A percentile compares a stretch with the other conserved stretches of the same genome.
phyloP scores from a whole-genome alignment of 2,329 filamentous ascomycete genomes.

The Alternaria conjuncta region DNA sequence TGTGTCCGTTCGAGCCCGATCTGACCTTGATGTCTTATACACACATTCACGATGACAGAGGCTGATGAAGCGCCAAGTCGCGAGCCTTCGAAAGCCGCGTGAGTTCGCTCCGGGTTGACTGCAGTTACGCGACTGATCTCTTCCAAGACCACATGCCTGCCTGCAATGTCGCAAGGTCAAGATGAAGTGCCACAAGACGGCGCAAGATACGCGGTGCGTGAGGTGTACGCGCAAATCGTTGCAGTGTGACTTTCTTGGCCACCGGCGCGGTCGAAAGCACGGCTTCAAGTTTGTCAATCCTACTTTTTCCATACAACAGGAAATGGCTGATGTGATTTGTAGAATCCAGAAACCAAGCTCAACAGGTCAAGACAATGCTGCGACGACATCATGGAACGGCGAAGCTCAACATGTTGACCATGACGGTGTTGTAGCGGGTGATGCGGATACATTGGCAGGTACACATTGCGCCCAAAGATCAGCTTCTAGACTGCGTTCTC shows the following conservation, averaged over 20 bases:
- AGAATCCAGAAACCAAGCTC: neutral
- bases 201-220: neutral
- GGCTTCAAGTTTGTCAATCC: neutral
- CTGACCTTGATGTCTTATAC: neutral
- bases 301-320: neutral
- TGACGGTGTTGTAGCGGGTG: neutral
- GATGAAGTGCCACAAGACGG: neutral
- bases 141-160: neutral
- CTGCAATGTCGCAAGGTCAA: neutral
- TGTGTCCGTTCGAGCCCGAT: neutral
- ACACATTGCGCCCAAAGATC: neutral
- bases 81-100: neutral
- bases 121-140: neutral
- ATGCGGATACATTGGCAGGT: fast-evolving
- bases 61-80: fast-evolving
- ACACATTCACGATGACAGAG: neutral
- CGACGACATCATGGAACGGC: fast-evolving
- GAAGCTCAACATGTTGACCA: neutral
- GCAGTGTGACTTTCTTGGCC: neutral
- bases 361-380: fast-evolving
- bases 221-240: neutral
- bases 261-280: constrained; percentile 2
- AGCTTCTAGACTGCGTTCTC: neutral
- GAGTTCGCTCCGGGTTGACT: neutral
- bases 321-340: neutral